Conservation (phyloP, 495 filamentous ascomycete genomes). For the Halenospora varia region DNA sequence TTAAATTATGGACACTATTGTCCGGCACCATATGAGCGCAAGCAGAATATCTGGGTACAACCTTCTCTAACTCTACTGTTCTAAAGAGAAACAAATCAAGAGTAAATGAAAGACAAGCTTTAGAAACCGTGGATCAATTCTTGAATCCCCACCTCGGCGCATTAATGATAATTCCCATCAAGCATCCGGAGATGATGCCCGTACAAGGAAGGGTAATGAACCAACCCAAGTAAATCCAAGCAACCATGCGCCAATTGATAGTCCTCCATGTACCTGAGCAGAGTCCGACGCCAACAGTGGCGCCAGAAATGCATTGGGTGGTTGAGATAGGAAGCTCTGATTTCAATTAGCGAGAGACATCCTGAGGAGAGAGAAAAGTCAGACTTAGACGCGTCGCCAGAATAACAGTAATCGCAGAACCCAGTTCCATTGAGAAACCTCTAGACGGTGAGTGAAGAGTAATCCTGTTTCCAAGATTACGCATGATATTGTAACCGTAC, state of each 20-base stretch:
- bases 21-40: no score
- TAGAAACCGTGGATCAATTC: no score
- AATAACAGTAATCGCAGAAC: conserved; percentile 61
- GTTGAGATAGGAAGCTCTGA: conserved; percentile 50
- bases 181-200: conserved; percentile 51
- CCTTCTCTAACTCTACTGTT: no score
- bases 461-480: conserved; percentile 62
- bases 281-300: conserved; percentile 57
- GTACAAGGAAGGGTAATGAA: conserved; percentile 52
- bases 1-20: no score
- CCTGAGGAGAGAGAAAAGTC: no score
- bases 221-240: conserved; percentile 57
- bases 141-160: conserved; percentile 42
- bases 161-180: conserved; percentile 57
- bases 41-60: no score
- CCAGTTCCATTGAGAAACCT: conserved; percentile 66
- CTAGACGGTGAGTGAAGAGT: conserved; percentile 64
- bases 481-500: conserved; percentile 69
- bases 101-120: no score
- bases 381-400: conserved; percentile 62
- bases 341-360: no score
- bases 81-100: no score
- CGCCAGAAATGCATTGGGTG: conserved; percentile 58
- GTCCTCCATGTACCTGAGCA: conserved; percentile 52
- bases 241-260: conserved; percentile 60